These are phyloP conservation scores for Endocarpon pusillum DNA, from an alignment of 495 filamentous ascomycete genomes.

Conservation along the genomic window DNA sequence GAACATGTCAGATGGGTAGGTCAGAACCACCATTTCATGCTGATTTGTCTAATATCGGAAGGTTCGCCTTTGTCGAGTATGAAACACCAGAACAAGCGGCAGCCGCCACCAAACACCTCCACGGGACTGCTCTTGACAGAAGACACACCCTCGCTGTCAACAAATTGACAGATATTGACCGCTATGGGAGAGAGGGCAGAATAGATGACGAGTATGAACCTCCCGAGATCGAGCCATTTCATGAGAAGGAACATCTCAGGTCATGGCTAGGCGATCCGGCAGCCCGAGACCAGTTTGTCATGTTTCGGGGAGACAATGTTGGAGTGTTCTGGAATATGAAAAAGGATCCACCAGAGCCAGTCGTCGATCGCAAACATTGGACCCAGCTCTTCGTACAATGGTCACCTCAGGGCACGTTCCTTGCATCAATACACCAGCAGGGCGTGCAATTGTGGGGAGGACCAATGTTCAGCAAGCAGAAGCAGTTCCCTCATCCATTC, in stretches of 20 bases:
- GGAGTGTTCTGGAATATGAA: slow-evolving; percentile 98
- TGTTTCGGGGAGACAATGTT: slow-evolving; percentile 78
- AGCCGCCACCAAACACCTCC: slow-evolving; percentile 69
- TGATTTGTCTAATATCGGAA: slow-evolving; percentile 15
- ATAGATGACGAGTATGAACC: slow-evolving; percentile 77
- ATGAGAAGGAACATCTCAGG: slow-evolving; percentile 83
- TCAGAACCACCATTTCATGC: slow-evolving; percentile 9
- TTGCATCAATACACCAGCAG: slow-evolving; percentile 85
- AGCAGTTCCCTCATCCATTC: slow-evolving; percentile 82
- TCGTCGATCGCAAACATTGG: slow-evolving; percentile 86
- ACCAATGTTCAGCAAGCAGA: slow-evolving; percentile 69
- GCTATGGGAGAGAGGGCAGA: slow-evolving; percentile 83
- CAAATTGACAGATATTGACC: slow-evolving; percentile 94
- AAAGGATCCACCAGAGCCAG: slow-evolving; percentile 68
- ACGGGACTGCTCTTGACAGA: slow-evolving; percentile 75
- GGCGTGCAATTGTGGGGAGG: slow-evolving; percentile 97
- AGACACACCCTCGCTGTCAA: slow-evolving; percentile 89
- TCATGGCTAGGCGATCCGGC: slow-evolving; percentile 78
- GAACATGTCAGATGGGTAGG: slow-evolving; percentile 68
- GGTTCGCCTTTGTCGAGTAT: slow-evolving; percentile 92
- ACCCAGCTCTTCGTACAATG: slow-evolving; percentile 95
- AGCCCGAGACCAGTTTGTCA: slow-evolving; percentile 83
- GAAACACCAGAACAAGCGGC: slow-evolving; percentile 80
- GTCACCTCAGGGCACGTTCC: slow-evolving; percentile 86
- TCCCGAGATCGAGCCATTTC: slow-evolving; percentile 61